Percentiles rank a stretch among this genome's conserved stretches.
Conservation (phyloP, 352 stramenopile species). For the Aphanomyces astaci region DNA sequence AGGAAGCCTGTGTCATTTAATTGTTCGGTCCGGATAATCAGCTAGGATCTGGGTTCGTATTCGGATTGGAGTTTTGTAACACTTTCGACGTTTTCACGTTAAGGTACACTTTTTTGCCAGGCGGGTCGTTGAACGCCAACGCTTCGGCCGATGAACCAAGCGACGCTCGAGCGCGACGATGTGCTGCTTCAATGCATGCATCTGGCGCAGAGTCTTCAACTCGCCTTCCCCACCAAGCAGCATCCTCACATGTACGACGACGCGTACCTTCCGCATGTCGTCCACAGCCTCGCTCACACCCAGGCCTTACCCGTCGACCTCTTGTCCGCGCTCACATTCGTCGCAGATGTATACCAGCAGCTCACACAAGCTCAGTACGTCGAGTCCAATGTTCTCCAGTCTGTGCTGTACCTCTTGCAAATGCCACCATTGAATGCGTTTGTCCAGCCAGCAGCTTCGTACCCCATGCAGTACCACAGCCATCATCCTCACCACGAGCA, state of each 20-base stretch:
- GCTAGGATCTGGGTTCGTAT: slow-evolving; percentile 12
- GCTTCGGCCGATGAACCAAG: neutral
- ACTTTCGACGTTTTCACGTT: slow-evolving; percentile 14
- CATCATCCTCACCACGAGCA: neutral
- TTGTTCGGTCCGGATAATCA: neutral
- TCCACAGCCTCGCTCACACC: neutral
- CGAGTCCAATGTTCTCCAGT: slow-evolving; percentile 4
- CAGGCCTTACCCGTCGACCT: slow-evolving; percentile 1
- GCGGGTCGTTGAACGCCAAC: neutral
- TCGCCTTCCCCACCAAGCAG: slow-evolving; percentile 10
- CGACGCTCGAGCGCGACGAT: slow-evolving; percentile 5
- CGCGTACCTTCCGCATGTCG: slow-evolving; percentile 4
- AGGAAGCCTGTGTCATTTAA: neutral
- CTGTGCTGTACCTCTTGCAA: slow-evolving; percentile 10
- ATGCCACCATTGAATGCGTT: slow-evolving; percentile 10
- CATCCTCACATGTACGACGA: neutral
- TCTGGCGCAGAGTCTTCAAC: neutral
- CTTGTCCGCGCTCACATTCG: slow-evolving; percentile 6
- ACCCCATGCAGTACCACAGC: neutral
- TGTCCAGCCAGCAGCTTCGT: neutral
- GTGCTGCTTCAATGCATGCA: slow-evolving; percentile 1
- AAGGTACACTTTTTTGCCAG: slow-evolving; percentile 17
- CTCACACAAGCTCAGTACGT: slow-evolving; percentile 17
- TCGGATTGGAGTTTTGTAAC: slow-evolving; percentile 1
- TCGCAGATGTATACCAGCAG: slow-evolving; percentile 6